These are phyloP conservation scores for Pestalotiopsis sp. DNA, from an alignment of 2,329 filamentous ascomycete genomes.

Conservation along the genomic window DNA sequence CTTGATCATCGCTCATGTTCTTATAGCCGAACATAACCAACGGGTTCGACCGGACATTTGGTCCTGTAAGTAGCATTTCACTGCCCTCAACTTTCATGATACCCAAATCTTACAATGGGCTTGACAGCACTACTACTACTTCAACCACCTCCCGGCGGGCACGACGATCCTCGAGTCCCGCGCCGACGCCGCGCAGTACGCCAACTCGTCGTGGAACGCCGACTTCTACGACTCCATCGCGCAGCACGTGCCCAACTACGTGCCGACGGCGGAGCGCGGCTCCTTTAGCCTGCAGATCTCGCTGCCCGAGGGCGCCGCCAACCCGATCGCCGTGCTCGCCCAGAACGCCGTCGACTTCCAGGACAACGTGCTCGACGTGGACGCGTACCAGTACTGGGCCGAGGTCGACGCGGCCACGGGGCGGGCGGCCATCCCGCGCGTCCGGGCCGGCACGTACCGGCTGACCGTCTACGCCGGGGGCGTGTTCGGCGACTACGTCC, in stretches of 20 bases:
- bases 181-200: conserved; percentile 53
- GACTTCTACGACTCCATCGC: conserved; percentile 66
- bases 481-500: conserved; percentile 59
- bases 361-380: conserved; percentile 55
- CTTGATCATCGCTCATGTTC: neutral
- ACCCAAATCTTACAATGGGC: neutral
- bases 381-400: conserved; percentile 64
- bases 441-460: conserved; percentile 60
- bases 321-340: conserved; percentile 56
- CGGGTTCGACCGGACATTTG: conserved; percentile 66
- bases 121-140: conserved; percentile 55
- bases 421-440: conserved; percentile 49
- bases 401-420: conserved; percentile 46
- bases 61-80: conserved; percentile 36
- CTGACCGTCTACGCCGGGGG: conserved; percentile 63
- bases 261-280: conserved; percentile 51
- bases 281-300: conserved; percentile 49
- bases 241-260: conserved; percentile 57
- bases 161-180: conserved; percentile 48
- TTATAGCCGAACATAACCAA: conserved; percentile 57
- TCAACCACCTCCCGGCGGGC: conserved; percentile 54
- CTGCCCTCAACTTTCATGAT: neutral
- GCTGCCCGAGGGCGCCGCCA: conserved; percentile 51
- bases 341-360: conserved; percentile 54
- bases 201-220: conserved; percentile 53